Evolutionary conservation across 225 moss, liverwort and hornwort species (phyloP).

Genomic region (Pseudoscleropodium purum): DNA sequence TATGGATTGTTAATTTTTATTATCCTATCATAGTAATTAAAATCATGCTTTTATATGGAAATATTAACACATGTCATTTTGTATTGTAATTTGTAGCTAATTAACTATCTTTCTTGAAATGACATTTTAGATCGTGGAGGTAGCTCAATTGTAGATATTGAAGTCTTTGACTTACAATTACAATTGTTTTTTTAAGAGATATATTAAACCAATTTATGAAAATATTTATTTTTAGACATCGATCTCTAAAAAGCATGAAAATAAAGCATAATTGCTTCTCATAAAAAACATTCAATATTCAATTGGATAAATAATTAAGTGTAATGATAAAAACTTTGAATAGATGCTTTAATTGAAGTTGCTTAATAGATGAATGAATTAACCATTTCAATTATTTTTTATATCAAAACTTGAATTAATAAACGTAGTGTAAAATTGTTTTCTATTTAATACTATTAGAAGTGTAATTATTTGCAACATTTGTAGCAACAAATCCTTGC

Average conservation of each 20-base stretch:
- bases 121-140: neutral
- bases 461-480: neutral
- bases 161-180: neutral
- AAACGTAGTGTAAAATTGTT: neutral
- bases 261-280: too few relatives aligned
- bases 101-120: neutral
- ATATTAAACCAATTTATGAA: neutral
- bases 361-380: accelerated
- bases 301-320: neutral
- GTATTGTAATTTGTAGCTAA: neutral
- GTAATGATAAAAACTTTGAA: neutral
- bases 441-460: too few relatives aligned
- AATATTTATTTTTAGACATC: neutral
- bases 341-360: neutral
- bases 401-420: neutral
- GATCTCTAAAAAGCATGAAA: neutral
- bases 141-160: neutral
- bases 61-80: neutral
- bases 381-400: neutral
- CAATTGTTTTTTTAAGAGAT: neutral
- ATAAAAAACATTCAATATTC: neutral
- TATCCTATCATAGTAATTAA: neutral
- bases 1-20: neutral
- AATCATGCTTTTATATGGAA: neutral
- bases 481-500: accelerated